Conservation (phyloP, 495 filamentous ascomycete genomes). For the Tuber indicum region DNA sequence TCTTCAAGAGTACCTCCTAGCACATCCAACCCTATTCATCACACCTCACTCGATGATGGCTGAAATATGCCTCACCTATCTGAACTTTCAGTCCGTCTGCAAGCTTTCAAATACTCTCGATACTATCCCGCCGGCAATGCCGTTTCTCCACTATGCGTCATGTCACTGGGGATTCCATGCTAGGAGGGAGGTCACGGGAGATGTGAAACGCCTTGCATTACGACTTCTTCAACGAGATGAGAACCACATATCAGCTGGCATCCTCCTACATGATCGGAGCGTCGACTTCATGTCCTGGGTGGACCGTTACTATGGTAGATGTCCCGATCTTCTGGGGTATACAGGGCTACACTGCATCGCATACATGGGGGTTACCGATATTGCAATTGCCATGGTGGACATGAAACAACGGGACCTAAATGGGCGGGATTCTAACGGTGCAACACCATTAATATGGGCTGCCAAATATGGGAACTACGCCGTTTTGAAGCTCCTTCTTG, state of each 20-base stretch:
- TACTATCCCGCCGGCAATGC: background rate
- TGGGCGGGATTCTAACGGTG: background rate
- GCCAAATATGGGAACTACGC: background rate
- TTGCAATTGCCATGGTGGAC: background rate
- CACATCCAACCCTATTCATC: background rate
- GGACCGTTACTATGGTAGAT: background rate
- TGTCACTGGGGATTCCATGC: background rate
- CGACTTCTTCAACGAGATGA: background rate
- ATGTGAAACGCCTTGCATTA: background rate
- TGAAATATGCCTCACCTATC: background rate
- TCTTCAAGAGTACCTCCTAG: background rate
- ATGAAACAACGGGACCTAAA: background rate
- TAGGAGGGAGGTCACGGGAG: background rate
- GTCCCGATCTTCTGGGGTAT: background rate
- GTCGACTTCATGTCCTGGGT: background rate
- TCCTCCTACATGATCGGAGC: background rate
- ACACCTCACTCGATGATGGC: background rate
- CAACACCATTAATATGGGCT: background rate
- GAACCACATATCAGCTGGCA: background rate
- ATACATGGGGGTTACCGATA: background rate
- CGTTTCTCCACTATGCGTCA: background rate
- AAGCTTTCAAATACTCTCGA: background rate
- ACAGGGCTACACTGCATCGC: background rate
- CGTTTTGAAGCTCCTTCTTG: background rate
- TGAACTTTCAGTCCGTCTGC: background rate